Evolutionary conservation across 306 rosid species (phyloP), one percentile per base, ranked within the genome.

Genomic region (Malus asiatica): DNA sequence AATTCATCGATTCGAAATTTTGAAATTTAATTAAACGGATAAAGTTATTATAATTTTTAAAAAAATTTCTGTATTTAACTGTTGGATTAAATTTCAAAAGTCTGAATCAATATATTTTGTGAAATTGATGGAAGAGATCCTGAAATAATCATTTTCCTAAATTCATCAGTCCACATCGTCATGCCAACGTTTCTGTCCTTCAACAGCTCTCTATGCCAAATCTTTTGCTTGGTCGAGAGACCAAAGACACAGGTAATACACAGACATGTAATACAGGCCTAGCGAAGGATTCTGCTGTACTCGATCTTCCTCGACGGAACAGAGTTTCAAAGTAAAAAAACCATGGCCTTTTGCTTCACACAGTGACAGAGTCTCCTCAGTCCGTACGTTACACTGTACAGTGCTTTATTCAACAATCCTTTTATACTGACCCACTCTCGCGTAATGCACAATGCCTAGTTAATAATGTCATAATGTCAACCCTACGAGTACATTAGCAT

Each of bases 91-190:
- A 35, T 35, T 35, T 35, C 0, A 35, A 35, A 35, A 1, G 1
- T 5, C 7, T 1, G 1, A 5, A 0, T 33, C 5, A 5, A 1
- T 33, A 5, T 0, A 33, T 33, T 33, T 33, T 4, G 1, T 5
- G 38, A 6, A 5, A 5, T 33, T 33, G 2, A 33, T 33, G 38
- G 1, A 33, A 33, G 35, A 5, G 5, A 32, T 32, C 1, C 35
- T 1, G 35, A 32, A 27, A 27, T 27, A 27, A 33, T 33, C 38
- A 7, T 0, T 33, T 33, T 33, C 0, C 8, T 33, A 33, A 33
- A 12, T 57, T 57, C 25, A n/a, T 48, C 75, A 48, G 84, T 75
- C 67, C 78, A 72, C 84, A 46, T 60, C 81, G 84, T 67, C 84
- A 81, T 72, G 81, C 75, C 74, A 71, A 71, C 75, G 81, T 70